phyloP scores from a whole-genome alignment of 306 rosid genomes.

The Prunus armeniaca region DNA sequence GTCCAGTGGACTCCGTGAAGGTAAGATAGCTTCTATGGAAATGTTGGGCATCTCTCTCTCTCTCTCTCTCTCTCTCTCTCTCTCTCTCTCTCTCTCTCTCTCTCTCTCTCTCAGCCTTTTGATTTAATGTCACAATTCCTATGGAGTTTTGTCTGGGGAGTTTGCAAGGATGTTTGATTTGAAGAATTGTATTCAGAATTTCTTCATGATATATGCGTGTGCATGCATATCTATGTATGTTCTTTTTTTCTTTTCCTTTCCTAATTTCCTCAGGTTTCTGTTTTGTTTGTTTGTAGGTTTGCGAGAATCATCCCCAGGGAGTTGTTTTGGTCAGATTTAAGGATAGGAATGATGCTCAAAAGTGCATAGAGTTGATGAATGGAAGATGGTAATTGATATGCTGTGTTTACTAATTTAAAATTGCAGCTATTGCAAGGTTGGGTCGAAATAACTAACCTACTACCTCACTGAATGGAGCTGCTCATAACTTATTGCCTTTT shows the following conservation, averaged over 20 bases:
- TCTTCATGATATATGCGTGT: neutral
- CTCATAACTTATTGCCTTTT: neutral
- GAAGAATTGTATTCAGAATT: neutral
- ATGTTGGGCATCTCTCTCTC: neutral
- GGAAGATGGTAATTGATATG: conserved; percentile 83
- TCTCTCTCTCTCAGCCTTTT: neutral
- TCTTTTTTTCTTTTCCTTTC: conserved; percentile 9
- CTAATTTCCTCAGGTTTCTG: neutral
- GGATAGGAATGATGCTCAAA: conserved; percentile 89
- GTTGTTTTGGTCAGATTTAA: conserved; percentile 86
- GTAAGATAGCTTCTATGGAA: conserved; percentile 32
- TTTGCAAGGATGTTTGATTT: neutral
- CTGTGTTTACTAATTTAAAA: neutral
- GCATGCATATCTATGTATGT: neutral
- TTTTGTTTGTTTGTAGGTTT: conserved; percentile 51
- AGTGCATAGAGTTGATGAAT: conserved; percentile 86
- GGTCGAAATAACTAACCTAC: neutral
- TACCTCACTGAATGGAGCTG: neutral
- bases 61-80: too few species aligned
- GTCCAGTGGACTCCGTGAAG: conserved; percentile 80
- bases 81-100: too few species aligned
- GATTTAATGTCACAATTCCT: neutral
- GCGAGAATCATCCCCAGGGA: conserved; percentile 97
- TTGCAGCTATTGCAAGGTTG: conserved; percentile 2
- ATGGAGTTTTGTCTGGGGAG: neutral